Conservation (phyloP, 192 early-diverging fungal species). For the Chytriomyces hyalinus region DNA sequence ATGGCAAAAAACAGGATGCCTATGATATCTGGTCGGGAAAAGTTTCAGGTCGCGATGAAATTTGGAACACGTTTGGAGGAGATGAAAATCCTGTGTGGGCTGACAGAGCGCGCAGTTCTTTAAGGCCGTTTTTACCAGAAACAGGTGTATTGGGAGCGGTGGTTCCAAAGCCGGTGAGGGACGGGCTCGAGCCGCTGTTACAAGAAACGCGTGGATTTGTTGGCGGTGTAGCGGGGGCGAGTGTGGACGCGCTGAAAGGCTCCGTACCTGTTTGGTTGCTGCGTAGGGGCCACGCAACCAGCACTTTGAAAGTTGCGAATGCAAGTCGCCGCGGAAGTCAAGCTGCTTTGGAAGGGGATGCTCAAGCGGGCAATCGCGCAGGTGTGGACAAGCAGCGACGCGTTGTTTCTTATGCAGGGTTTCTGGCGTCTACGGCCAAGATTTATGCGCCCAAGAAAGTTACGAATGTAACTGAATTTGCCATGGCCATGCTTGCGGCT, state of each 20-base stretch:
- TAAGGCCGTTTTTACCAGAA: conserved; percentile 40
- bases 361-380: not conserved
- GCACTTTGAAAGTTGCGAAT: not conserved
- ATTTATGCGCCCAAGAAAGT: conserved; percentile 51
- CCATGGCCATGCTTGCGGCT: conserved; percentile 45
- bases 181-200: conserved; percentile 50
- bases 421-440: conserved; percentile 46
- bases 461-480: conserved; percentile 45
- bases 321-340: not conserved
- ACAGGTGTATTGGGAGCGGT: conserved; percentile 44
- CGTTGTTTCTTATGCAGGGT: conserved; percentile 15
- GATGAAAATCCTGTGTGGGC: conserved; percentile 9
- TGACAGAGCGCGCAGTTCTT: not conserved
- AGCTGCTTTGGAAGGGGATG: not conserved
- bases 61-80: conserved; percentile 27
- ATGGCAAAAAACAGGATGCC: conserved; percentile 57
- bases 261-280: not conserved
- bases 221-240: not conserved
- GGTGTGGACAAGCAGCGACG: not conserved
- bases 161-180: conserved; percentile 46
- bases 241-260: not conserved
- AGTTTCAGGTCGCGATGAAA: not conserved
- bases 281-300: no score
- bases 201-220: conserved; percentile 42
- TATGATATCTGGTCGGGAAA: conserved; percentile 61